Base-by-base conservation (phyloP, 176 grass and related monocot species). In the Avena eriantha region DNA sequence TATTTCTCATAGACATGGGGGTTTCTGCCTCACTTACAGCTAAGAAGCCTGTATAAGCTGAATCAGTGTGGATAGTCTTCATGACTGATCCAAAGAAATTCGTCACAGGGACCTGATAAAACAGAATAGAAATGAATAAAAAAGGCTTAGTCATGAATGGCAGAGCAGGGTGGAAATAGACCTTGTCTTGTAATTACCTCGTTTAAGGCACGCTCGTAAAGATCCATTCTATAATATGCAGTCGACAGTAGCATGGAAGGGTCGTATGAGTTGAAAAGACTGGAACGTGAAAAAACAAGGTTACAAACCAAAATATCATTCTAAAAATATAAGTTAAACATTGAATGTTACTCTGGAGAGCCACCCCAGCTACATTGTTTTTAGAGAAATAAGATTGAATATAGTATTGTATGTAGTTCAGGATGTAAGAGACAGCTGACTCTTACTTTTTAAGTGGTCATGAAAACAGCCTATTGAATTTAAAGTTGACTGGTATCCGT, bases 11-110 rank as follows among this genome's bases (percentile, higher is more conserved):
- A 55, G 73, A 59, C 10, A 69, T 24, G 69, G 66, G 29, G 72
- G 29, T 59, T 83, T 89, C 84, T 77, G 12, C 78, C 22, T 87
- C 76, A 80, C 80, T 58, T 70, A 79, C 79, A 83, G 74, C 66
- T 72, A 82, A 75, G 73, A 96, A 93, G 16, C 94, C 92, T 53
- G 81, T 87, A 73, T 99, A 99, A 35, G 90, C 90, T 24, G 92
- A 91, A 74, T 96, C 90, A n/a, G 86, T 94, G 65, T 95, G 97
- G 49, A 99, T 80, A 84, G 90, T 96, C 73, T 99, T 99, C 97
- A 99, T 99, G 79, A 99, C 97, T 76, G 94, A 99, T 84, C 97
- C 97, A 89, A 99, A 99, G 72, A 99, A 99, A 89, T 96, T 99
- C 81, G 92, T 99, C 63, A 99, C 94, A 55, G 94, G 97, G 58